Evolutionary conservation across 2,329 filamentous ascomycete genomes (phyloP), one percentile per base, ranked within the genome.

Genomic region (Trichoderma asperellum): DNA sequence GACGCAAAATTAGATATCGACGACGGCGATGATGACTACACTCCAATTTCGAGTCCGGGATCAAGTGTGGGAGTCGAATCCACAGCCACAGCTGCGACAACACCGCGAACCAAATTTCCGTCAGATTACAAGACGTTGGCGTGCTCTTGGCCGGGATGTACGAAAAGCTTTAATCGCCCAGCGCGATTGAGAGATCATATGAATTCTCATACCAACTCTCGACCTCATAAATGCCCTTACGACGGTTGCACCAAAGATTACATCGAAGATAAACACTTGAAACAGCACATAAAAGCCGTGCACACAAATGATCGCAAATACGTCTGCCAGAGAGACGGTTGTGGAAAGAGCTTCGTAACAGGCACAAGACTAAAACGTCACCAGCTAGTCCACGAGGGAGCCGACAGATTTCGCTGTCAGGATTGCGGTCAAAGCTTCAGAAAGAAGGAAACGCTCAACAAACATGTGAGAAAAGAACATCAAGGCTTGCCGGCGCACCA

Each of bases 91-190:
- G 76, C 75, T 29, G 77, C 75, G 4, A 80, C 80, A 1, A 80
- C 80, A 4, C 84, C 87, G 4, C 80, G 82, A 14, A 79, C 81
- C 69, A 87, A 85, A 69, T 89, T 88, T 71, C 90, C 90, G 4
- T 92, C 89, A 53, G 92, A 88, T 77, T 84, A 89, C 70, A 97
- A 96, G 83, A 94, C 88, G 5, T 90, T 94, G 72, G 82, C 84
- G 67, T 97, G 95, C 80, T 89, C 91, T 0, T 90, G 88, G 77
- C 86, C 90, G 12, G 87, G 85, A 72, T 98, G 95, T 77, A 81
- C 83, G 69, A 96, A 96, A 81, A 89, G 90, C 7, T 98, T 96
- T 83, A 97, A 97, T 78, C 90, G 95, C 3, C 94, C 93, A 0
- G 91, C 91, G 40, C 89, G 93, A 34, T 85, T 97, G 4, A 85